Evolutionary conservation across 1,284 basidiomycete genomes (phyloP), one percentile per base, ranked within the genome.

Genomic region (Ganoderma multipileum): DNA sequence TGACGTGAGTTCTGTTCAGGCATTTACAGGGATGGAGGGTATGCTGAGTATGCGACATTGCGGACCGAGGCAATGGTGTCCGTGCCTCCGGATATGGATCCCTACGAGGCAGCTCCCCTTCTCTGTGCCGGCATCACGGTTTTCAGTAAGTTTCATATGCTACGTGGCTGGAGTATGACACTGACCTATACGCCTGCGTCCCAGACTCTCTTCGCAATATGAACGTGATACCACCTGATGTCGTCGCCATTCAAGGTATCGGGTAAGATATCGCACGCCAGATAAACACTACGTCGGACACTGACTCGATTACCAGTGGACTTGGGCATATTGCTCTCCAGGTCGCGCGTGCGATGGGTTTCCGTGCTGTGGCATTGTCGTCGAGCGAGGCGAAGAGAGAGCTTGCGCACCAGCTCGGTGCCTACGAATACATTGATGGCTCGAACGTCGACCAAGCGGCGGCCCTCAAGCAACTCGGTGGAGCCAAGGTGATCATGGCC

Each of bases 101-200:
- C 91, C 69, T 85, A 86, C n/a, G 87, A 86, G 20, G 94, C 94
- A n/a, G 94, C 94, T 3, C 92, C 94, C 1, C 87, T 96, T 66
- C 87, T 95, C 26, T 96, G 94, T 74, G 92, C 93, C n/a, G 92
- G 78, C 7, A 68, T 77, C 11, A 76, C 75, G 14, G 68, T 69
- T 1, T 77, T 75, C 72, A 73, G 76, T 77, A 47, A 33, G 74
- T 64, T 23, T 0, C 36, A 12, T 9, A 50, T 47, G 20, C 7
- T 61, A 26, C 2, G 26, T n/a, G 5, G 16, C 20, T 14, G 36
- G 16, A 36, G 20, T 11, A 5, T 1, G 16, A 23, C 8, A n/a
- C 58, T 28, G 11, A 41, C 16, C 58, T 55, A 42, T 52, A 16
- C 11, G 11, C 1, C 38, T 36, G 28, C n/a, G 16, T 20, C 7